Base-by-base conservation (phyloP, 2,329 filamentous ascomycete genomes). In the Colletotrichum tabaci region DNA sequence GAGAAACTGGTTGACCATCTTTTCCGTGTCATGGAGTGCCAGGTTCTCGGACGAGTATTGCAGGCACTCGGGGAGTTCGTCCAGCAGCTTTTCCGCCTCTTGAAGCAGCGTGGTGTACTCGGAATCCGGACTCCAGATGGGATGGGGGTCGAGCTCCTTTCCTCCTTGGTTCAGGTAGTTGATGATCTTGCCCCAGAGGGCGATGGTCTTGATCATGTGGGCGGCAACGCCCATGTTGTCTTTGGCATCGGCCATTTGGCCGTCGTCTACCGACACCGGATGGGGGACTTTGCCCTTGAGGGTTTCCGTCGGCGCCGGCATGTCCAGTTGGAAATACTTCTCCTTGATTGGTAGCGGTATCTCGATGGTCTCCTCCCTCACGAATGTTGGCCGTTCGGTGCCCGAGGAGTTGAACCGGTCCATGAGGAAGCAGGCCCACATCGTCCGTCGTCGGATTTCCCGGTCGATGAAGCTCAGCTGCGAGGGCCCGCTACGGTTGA, bases 341-440 rank as follows among this genome's bases (percentile, higher is more conserved):
- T 99, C 96, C 79, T 94, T 95, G 76, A 98, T 93, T 0, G 96
- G 96, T 30, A 99, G 84, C 74, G 96, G 96, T 18, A 98, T 94
- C 75, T 94, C 92, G 73, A 98, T 89, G 66, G 94, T 94, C 75
- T 96, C 94, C 80, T 98, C 95, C 75, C 94, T 92, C 66, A 98
- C 92, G 76, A 98, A 98, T 64, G 94, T 94, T 23, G 96, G 96
- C 47, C 96, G 89, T 77, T 98, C 95, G 2, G 94, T 97, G 2
- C 96, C 96, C 1, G 95, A 98, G 0, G 96, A 98, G 82, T 97
- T 98, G 85, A 98, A 98, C 0, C 96, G 91, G 80, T 99, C 96
- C 95, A 98, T 98, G 67, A 98, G 82, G 78, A 98, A 98, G 79
- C 96, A 98, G 15, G 95, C 94, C 96, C 96, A 99, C 96, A 99